Evolutionary conservation across 2,329 filamentous ascomycete genomes (phyloP).

Genomic region (Ceratocystis ficicola): DNA sequence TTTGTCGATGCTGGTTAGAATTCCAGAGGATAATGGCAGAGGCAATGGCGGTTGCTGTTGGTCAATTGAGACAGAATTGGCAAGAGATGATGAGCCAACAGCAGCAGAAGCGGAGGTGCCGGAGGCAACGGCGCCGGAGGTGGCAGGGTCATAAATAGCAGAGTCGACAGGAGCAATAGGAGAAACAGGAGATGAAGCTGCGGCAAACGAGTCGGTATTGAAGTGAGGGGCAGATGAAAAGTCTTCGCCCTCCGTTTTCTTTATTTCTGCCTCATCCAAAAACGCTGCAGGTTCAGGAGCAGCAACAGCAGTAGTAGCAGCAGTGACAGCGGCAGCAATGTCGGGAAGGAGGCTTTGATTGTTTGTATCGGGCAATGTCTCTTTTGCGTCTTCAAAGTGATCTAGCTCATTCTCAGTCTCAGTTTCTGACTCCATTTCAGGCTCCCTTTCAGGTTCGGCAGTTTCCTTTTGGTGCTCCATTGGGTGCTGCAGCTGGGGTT

Average conservation of each 20-base stretch:
- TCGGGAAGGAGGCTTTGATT: background rate
- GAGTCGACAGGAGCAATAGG: background rate
- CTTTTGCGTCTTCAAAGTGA: slow-evolving; percentile 17
- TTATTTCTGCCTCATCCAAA: background rate
- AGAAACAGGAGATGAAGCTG: background rate
- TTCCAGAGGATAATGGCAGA: background rate
- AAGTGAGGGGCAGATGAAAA: slow-evolving; percentile 8
- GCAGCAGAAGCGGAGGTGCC: background rate
- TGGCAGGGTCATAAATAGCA: background rate
- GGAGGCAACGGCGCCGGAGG: background rate
- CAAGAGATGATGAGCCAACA: background rate
- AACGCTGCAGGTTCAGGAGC: background rate
- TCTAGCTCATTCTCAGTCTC: slow-evolving; percentile 13
- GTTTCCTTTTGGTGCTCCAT: slow-evolving; percentile 3
- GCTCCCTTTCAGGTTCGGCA: background rate
- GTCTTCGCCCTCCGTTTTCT: background rate
- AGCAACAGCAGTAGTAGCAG: too few species aligned
- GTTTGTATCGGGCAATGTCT: slow-evolving; percentile 14
- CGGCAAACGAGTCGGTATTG: background rate
- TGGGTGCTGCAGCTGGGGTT: background rate
- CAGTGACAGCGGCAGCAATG: too few species aligned
- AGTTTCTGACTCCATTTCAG: slow-evolving; percentile 8
- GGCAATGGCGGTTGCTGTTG: too few species aligned
- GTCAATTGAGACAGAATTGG: background rate
- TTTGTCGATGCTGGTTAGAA: slow-evolving; percentile 1